Conservation (phyloP, 2,329 filamentous ascomycete genomes). For the Diplodia intermedia region DNA sequence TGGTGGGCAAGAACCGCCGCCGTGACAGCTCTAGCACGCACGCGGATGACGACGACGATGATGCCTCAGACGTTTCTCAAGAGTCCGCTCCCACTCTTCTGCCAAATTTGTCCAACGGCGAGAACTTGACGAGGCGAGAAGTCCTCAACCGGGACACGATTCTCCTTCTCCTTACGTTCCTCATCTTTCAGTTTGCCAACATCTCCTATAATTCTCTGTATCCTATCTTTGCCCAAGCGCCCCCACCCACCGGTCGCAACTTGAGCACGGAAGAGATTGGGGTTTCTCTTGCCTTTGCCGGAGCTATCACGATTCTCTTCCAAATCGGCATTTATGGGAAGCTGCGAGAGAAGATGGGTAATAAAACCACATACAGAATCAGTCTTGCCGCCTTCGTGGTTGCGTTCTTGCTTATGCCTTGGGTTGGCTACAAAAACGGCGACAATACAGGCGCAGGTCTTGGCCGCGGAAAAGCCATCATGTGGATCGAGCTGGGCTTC, state of each 20-base stretch:
- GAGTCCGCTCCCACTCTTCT: slow-evolving; percentile 50
- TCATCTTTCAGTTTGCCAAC: slow-evolving; percentile 93
- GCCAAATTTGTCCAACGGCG: slow-evolving; percentile 47
- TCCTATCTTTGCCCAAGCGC: slow-evolving; percentile 84
- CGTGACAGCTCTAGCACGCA: slow-evolving; percentile 48
- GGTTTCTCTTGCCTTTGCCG: slow-evolving; percentile 82
- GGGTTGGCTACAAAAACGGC: slow-evolving; percentile 77
- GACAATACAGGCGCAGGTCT: slow-evolving; percentile 57
- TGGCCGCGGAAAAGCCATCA: slow-evolving; percentile 68
- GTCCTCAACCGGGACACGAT: slow-evolving; percentile 83
- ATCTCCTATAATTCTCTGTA: slow-evolving; percentile 95
- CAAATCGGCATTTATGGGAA: slow-evolving; percentile 85
- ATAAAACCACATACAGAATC: slow-evolving; percentile 81
- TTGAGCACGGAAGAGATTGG: slow-evolving; percentile 83
- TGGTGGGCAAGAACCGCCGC: slow-evolving; percentile 37
- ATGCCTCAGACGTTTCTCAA: slow-evolving; percentile 42
- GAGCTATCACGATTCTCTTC: slow-evolving; percentile 84
- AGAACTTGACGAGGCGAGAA: slow-evolving; percentile 60
- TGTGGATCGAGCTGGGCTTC: slow-evolving; percentile 81
- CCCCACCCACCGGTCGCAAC: slow-evolving; percentile 76
- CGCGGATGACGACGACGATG: slow-evolving; percentile 54
- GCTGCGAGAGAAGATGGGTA: slow-evolving; percentile 79
- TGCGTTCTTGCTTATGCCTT: slow-evolving; percentile 87
- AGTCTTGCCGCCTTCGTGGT: slow-evolving; percentile 81
- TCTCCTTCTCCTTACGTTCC: slow-evolving; percentile 80